Evolutionary conservation across 768 basidiomycete species (phyloP), one percentile per base, ranked within the genome.

Genomic region (Podaxis sp.): DNA sequence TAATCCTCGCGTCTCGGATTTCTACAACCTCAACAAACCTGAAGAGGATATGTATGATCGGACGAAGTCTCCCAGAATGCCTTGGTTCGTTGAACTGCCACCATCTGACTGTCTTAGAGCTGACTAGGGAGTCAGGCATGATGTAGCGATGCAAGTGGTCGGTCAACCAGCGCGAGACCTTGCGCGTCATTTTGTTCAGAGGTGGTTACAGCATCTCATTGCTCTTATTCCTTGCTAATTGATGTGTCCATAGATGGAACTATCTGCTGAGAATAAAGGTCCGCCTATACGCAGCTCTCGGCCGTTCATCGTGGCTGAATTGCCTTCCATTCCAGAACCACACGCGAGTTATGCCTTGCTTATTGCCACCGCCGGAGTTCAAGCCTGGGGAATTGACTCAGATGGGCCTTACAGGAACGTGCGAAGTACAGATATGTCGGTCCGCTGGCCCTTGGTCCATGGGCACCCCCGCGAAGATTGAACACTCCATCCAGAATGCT

Each of bases 361-460:
- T 98, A 49, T 75, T 97, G 36, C 97, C 97, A 13, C 91, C 96
- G 33, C 87, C 96, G 0, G 97, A 99, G 69, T 98, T 94, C 74
- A 92, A 81, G 66, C 83, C 88, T 15, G 82, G 83, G 5, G 94
- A 98, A 65, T 80, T 99, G 5, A 77, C 84, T 25, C 80, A 86
- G 24, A 79, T 92, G 76, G 91, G 93, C 37, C 80, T 99, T 43
- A 94, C 93, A 1, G 97, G 97, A 7, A 98, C 96, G 0, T 98
- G 96, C 73, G 97, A 99, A 72, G 81, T 97, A 71, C 97, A 99
- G 71, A 94, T 99, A 65, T 96, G 94, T 73, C 88, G 97, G 25
- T 96, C 94, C 15, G 90, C 92, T 12, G 94, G 95, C 2, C 93
- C 94, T 1, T 99, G 97, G 97, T 98, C 96, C 2, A 81, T 98